Percentiles rank a stretch among this genome's conserved stretches.
Conservation (phyloP, 1,139 yeast species). For the Protomyces gravidus region DNA sequence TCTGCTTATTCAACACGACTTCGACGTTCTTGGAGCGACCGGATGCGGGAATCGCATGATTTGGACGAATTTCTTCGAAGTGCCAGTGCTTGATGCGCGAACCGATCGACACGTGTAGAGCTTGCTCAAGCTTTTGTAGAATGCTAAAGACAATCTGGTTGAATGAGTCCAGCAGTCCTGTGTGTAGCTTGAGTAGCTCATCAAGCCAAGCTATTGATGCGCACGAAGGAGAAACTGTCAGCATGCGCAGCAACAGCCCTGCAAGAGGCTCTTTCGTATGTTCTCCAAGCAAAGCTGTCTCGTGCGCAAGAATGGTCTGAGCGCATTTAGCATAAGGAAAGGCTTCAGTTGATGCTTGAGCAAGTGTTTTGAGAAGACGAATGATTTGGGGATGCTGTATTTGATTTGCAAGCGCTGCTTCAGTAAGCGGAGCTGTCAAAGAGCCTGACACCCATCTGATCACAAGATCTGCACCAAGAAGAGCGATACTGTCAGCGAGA, state of each 20-base stretch:
- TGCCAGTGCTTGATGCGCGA: slow-evolving; percentile 16
- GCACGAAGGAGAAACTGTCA: neutral
- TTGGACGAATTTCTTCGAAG: neutral
- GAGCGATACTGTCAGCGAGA: neutral
- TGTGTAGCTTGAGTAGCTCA: slow-evolving; percentile 5
- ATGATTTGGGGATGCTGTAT: slow-evolving; percentile 4
- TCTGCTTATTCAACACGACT: neutral
- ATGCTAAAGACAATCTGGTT: slow-evolving; percentile 4
- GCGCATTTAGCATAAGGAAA: slow-evolving; percentile 12
- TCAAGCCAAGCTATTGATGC: slow-evolving; percentile 14
- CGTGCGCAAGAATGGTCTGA: slow-evolving; percentile 2
- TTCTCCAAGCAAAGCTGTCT: neutral
- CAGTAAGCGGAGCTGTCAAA: slow-evolving; percentile 19
- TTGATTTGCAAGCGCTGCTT: slow-evolving; percentile 27
- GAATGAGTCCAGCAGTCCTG: neutral
- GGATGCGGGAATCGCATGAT: neutral
- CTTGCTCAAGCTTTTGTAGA: neutral
- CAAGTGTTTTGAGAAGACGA: slow-evolving; percentile 5
- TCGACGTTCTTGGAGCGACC: slow-evolving; percentile 1
- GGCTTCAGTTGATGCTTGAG: neutral
- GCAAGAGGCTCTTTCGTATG: neutral
- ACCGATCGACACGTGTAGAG: slow-evolving; percentile 7
- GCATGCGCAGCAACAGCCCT: slow-evolving; percentile 1
- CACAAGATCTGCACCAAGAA: neutral
- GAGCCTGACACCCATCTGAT: neutral